Evolutionary conservation across 2,329 filamentous ascomycete species (phyloP).

Genomic region (Sporothrix luriei): DNA sequence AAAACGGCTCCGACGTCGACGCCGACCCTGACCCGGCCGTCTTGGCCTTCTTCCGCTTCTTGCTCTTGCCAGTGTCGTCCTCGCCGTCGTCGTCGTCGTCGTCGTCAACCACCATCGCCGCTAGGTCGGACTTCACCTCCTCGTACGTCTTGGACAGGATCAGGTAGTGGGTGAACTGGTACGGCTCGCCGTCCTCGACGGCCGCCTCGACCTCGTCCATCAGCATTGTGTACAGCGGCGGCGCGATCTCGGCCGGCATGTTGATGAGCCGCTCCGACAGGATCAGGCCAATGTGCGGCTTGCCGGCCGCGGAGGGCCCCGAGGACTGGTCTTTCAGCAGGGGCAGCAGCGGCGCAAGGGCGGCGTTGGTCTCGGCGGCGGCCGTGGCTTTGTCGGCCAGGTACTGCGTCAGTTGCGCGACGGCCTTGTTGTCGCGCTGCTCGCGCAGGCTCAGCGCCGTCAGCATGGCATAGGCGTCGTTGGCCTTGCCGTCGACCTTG

Average conservation of each 20-base stretch:
- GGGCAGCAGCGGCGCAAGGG: conserved; percentile 59
- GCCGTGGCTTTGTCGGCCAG: conserved; percentile 61
- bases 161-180: conserved; percentile 90
- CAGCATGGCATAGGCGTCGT: conserved; percentile 88
- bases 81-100: conserved; percentile 56
- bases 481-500: conserved; percentile 94
- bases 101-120: conserved; percentile 27
- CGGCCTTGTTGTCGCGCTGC: conserved; percentile 72
- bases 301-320: not conserved
- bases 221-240: conserved; percentile 93
- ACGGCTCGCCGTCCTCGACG: conserved; percentile 86
- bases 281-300: conserved; percentile 72
- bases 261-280: conserved; percentile 95
- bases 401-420: conserved; percentile 73
- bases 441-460: conserved; percentile 82
- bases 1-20: conserved; percentile 51
- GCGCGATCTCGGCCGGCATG: conserved; percentile 89
- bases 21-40: not conserved
- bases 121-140: conserved; percentile 77
- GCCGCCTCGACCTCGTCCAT: conserved; percentile 88
- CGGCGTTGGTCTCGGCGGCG: conserved; percentile 40
- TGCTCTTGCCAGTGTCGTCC: conserved; percentile 59
- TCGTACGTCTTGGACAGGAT: conserved; percentile 90
- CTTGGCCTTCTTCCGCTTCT: conserved; percentile 62
- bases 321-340: conserved; percentile 52